A percentile compares a stretch with the other conserved stretches of the same genome.
Conservation (phyloP, 768 basidiomycete genomes). For the Mycena galericulata region DNA sequence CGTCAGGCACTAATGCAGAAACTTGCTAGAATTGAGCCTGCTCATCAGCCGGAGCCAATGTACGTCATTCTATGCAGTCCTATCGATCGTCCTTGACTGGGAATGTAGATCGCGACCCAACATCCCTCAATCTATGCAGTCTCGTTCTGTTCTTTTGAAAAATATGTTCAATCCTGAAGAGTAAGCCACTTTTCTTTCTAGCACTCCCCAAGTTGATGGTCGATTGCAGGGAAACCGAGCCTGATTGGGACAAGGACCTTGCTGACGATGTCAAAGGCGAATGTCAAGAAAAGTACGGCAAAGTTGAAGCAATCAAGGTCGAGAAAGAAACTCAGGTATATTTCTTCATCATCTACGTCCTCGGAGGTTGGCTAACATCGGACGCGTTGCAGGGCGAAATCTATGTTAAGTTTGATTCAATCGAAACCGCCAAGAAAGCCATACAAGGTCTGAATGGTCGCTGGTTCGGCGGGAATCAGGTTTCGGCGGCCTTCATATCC, state of each 20-base stretch:
- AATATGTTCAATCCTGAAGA: slow-evolving; percentile 99
- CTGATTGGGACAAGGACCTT: slow-evolving; percentile 96
- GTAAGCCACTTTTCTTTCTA: slow-evolving; percentile 57
- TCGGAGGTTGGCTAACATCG: slow-evolving; percentile 16
- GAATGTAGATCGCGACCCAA: slow-evolving; percentile 73
- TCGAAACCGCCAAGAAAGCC: slow-evolving; percentile 86
- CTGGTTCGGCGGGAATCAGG: slow-evolving; percentile 95
- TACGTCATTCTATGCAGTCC: slow-evolving; percentile 50
- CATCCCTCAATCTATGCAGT: slow-evolving; percentile 88
- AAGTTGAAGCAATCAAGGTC: slow-evolving; percentile 88
- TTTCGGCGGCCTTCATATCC: slow-evolving; percentile 89
- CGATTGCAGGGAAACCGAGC: slow-evolving; percentile 85
- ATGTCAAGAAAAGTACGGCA: slow-evolving; percentile 91
- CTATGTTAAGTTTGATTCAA: slow-evolving; percentile 88
- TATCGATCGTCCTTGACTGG: slow-evolving; percentile 29
- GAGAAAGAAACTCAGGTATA: slow-evolving; percentile 92
- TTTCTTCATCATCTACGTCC: neutral
- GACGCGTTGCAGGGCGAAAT: slow-evolving; percentile 86
- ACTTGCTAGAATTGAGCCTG: slow-evolving; percentile 93
- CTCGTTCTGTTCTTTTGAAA: slow-evolving; percentile 88
- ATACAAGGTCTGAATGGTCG: slow-evolving; percentile 93
- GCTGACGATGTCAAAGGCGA: slow-evolving; percentile 97
- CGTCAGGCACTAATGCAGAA: slow-evolving; percentile 99
- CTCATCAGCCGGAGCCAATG: slow-evolving; percentile 70
- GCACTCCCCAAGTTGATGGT: slow-evolving; percentile 20